Evolutionary conservation across 495 filamentous ascomycete species (phyloP), one percentile per base, ranked within the genome.

Genomic region (Penicillium argentinense): DNA sequence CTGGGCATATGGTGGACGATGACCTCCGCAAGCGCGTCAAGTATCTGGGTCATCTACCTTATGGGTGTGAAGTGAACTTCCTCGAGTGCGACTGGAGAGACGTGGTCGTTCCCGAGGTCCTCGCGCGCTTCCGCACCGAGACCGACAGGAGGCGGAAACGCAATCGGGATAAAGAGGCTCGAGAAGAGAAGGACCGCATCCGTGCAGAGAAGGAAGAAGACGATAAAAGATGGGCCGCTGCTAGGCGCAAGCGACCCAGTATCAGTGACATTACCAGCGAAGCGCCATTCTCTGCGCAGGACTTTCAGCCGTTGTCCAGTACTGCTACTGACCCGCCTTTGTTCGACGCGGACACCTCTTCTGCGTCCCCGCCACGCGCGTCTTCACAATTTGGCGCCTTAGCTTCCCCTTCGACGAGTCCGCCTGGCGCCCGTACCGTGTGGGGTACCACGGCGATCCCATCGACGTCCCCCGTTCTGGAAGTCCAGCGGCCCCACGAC

Each of bases 21-120:
- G 86, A 88, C 21, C 70, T 97, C 25, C 82, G 93, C 28, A 89
- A 87, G 65, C 80, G 89, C 40, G 81, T 88, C 24, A 96, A 93
- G 63, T 98, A 97, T 56, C 77, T 98, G 1, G 83, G 84, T 5
- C 93, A 98, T 63, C 78, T 98, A 11, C 93, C 93, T 0, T 81
- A 90, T 42, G 93, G 93, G 2, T 97, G 92, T 65, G 88, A 96
- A 49, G 89, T 97, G 29, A 88, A 78, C 53, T 97, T 97, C 57
- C 71, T 98, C 0, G 93, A 97, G 66, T 98, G 93, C 56, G 90
- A 98, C 62, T 98, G 93, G 93, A 89, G 89, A 1, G 93, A 96
- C 53, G 81, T 91, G 12, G 89, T 98, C 13, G 69, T 79, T 5
- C 75, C 82, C 2, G 88, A 91, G 36, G 75, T 92, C 8, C 71